A percentile compares a stretch with the other conserved stretches of the same genome.
phyloP scores from a whole-genome alignment of 768 basidiomycete genomes.

The Calocybe cyanea region DNA sequence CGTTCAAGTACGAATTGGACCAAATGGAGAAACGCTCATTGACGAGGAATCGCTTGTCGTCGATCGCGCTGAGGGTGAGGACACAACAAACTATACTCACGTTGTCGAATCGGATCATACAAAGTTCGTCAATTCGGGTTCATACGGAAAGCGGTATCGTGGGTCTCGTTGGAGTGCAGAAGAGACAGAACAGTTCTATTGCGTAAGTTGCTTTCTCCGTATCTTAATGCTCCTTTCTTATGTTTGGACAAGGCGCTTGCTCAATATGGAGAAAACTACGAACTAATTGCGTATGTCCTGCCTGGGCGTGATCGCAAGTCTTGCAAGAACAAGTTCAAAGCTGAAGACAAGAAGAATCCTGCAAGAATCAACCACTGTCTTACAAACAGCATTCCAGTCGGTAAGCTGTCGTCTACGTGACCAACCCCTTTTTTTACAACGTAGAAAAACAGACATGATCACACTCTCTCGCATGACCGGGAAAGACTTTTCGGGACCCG shows the following conservation, averaged over 20 bases:
- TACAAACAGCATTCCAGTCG: conserved; percentile 73
- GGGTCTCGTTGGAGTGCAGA: conserved; percentile 86
- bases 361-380: conserved; percentile 73
- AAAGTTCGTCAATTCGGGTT: conserved; percentile 81
- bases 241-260: conserved; percentile 73
- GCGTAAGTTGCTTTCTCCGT: conserved; percentile 44
- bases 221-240: not conserved
- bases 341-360: conserved; percentile 80
- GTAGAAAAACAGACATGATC: conserved; percentile 51
- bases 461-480: conserved; percentile 78
- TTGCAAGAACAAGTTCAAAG: conserved; percentile 91
- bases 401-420: conserved; percentile 34
- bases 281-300: conserved; percentile 82
- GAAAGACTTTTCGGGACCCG: conserved; percentile 80
- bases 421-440: not conserved
- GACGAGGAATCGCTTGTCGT: conserved; percentile 84
- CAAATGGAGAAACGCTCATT: conserved; percentile 82
- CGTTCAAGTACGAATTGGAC: conserved; percentile 83
- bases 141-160: conserved; percentile 77
- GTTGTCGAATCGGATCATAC: conserved; percentile 79
- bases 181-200: conserved; percentile 85
- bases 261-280: conserved; percentile 91
- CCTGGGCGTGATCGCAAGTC: conserved; percentile 84
- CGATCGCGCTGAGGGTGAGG: conserved; percentile 68
- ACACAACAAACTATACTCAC: conserved; percentile 68